Evolutionary conservation across 2,329 filamentous ascomycete species (phyloP), one percentile per base, ranked within the genome.

Genomic region (Hymenoscyphus scutula): DNA sequence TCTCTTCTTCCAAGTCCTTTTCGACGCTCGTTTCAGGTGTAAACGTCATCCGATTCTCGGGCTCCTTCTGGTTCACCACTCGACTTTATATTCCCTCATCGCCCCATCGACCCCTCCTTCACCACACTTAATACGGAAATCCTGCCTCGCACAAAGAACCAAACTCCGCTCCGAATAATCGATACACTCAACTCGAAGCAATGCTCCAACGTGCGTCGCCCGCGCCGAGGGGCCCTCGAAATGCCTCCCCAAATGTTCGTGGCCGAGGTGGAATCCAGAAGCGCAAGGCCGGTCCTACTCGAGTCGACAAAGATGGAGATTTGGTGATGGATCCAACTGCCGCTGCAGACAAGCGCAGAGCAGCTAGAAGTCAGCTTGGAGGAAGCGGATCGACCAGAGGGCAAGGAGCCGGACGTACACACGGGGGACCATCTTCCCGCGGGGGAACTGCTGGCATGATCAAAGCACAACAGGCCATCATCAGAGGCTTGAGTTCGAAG

Each of bases 261-360:
- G 68, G 69, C n/a, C 53, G 64, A 60, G 81, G 81, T 60, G 81
- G 81, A 38, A 82, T 84, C 60, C 77, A 79, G 65, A 84, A 84
- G 75, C 77, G 79, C 64, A 75, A 75, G 19, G 73, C 71, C 57
- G 70, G 75, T 23, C 67, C 71, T 29, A 72, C 74, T 57, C 77
- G 80, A 62, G 74, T 81, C 59, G 85, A 88, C 71, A 80, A 79
- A 69, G 85, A 88, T 77, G 85, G 85, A 37, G 85, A 88, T 72
- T 73, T 87, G 64, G 77, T 80, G 53, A 88, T 88, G 85, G 83
- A 81, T 70, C 74, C 77, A 34, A 73, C 71, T 59, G 71, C 69
- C 23, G 68, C 72, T 58, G 66, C 62, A 32, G 69, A 68, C 53
- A 68, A 62, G 63, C 69, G 62, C 23, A 68, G 65, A 57, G 68